Evolutionary conservation across 768 basidiomycete species (phyloP), one percentile per base, ranked within the genome.

Genomic region (Suillus occidentalis): DNA sequence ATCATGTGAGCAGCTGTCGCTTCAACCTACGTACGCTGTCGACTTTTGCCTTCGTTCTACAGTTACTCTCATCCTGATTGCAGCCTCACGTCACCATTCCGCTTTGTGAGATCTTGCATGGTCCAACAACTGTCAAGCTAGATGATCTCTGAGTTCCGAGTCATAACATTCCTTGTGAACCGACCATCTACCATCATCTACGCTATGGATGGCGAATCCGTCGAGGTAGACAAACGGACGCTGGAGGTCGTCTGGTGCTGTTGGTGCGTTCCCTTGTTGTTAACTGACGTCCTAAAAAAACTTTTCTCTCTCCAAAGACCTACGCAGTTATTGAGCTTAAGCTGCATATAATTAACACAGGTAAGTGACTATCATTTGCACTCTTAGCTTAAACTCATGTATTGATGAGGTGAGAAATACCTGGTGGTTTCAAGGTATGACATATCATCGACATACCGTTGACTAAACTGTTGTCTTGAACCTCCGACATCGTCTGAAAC

Each of bases 331-430:
- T 89, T 8, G 82, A 85, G 63, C 94, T 84, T 81, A 91, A 89
- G 73, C 88, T 94, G 1, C 88, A 91, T 71, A 92, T 90, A 1
- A 92, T 93, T 28, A 94, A 93, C 14, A 95, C 94, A 75, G 49
- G 79, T 69, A 16, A 12, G 28, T 28, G 28, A 28, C 58, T 2
- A 12, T 49, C 10, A 13, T 50, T 62, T 25, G 14, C 31, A 31
- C 10, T 34, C 47, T 58, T 28, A n/a, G 53, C 42, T n/a, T 37
- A 22, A n/a, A 47, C 9, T 7, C 40, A 62, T 6, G 37, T 50
- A 50, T 47, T 31, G 39, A 36, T 67, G 91, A 91, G 34, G 90
- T 92, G 94, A 76, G 85, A 18, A 95, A 80, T 77, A 83, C 89
- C 10, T 28, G 28, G 92, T 14, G 90, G 93, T 39, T 96, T 90